Evolutionary conservation across 768 basidiomycete genomes (phyloP).

Genomic region (Boletus subparvulus): DNA sequence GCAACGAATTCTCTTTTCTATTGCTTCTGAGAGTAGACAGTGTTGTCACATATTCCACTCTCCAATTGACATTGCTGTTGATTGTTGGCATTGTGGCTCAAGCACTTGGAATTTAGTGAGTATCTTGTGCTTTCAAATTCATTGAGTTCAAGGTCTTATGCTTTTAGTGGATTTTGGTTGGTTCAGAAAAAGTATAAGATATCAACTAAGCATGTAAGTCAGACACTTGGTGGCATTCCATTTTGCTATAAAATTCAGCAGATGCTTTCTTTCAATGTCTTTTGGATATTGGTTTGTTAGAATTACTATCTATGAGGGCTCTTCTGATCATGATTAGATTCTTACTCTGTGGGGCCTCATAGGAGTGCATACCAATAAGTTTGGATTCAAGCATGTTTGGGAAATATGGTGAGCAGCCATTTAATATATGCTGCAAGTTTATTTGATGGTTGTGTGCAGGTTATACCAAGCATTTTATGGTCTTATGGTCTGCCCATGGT

Average conservation of each 20-base stretch:
- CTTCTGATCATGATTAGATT: slow-evolving; percentile 37
- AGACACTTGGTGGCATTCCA: neutral
- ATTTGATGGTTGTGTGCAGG: slow-evolving; percentile 36
- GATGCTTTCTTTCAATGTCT: slow-evolving; percentile 71
- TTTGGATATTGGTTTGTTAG: slow-evolving; percentile 65
- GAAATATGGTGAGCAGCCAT: slow-evolving; percentile 57
- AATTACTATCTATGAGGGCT: neutral
- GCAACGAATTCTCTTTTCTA: neutral
- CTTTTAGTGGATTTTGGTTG: slow-evolving; percentile 58
- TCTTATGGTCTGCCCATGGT: slow-evolving; percentile 76
- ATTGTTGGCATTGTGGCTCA: slow-evolving; percentile 67
- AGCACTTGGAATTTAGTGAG: slow-evolving; percentile 67
- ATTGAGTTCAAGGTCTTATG: neutral
- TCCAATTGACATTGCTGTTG: slow-evolving; percentile 65
- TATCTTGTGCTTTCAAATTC: neutral
- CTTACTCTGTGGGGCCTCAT: slow-evolving; percentile 74
- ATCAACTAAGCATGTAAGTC: slow-evolving; percentile 53
- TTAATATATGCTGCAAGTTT: neutral
- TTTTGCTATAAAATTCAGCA: slow-evolving; percentile 22
- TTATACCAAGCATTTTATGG: slow-evolving; percentile 70
- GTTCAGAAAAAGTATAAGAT: slow-evolving; percentile 65
- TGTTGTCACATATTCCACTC: slow-evolving; percentile 68
- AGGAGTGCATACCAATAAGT: slow-evolving; percentile 68
- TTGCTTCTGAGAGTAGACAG: slow-evolving; percentile 33
- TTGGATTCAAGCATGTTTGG: slow-evolving; percentile 84